A percentile compares a stretch with the other conserved stretches of the same genome.
Conservation (phyloP, 768 basidiomycete genomes). For the Xerocomellus chrysenteron region DNA sequence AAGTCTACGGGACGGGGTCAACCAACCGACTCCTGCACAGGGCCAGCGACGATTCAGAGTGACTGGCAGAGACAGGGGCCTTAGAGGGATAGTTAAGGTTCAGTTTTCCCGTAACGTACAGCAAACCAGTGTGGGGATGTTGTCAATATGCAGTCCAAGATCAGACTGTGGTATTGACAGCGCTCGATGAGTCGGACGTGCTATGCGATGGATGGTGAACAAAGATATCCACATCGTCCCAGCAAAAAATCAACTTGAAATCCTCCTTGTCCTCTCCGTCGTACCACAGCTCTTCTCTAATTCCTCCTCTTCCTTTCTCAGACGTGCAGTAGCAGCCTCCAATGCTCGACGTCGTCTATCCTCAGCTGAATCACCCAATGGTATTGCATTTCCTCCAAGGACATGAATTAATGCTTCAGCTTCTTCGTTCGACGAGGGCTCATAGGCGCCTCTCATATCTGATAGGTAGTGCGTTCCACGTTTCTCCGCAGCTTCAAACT, state of each 20-base stretch:
- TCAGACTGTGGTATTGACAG: no score
- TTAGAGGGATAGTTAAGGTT: no score
- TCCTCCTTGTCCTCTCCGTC: conserved; percentile 7
- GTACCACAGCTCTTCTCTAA: conserved; percentile 74
- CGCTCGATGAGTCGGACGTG: no score
- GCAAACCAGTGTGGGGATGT: no score
- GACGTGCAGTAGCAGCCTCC: conserved; percentile 59
- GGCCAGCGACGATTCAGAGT: no score
- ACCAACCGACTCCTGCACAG: no score
- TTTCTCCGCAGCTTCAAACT: conserved; percentile 55
- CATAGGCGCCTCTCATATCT: conserved; percentile 40
- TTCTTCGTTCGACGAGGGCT: conserved; percentile 56
- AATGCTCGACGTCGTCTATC: conserved; percentile 56
- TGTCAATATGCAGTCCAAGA: no score
- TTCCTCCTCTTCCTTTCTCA: conserved; percentile 67
- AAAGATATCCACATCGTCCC: background rate
- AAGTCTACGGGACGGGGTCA: no score
- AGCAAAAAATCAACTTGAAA: background rate
- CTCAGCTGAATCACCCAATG: conserved; percentile 46
- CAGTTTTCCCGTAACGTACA: no score
- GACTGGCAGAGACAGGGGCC: no score
- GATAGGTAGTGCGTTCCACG: conserved; percentile 56
- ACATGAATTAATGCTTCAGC: conserved; percentile 52
- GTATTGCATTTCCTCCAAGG: conserved; percentile 47
- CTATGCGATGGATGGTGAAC: background rate